These are phyloP conservation scores for Fraxinus angustifolia DNA, from an alignment of 305 asterid genomes.

Conservation along the genomic window DNA sequence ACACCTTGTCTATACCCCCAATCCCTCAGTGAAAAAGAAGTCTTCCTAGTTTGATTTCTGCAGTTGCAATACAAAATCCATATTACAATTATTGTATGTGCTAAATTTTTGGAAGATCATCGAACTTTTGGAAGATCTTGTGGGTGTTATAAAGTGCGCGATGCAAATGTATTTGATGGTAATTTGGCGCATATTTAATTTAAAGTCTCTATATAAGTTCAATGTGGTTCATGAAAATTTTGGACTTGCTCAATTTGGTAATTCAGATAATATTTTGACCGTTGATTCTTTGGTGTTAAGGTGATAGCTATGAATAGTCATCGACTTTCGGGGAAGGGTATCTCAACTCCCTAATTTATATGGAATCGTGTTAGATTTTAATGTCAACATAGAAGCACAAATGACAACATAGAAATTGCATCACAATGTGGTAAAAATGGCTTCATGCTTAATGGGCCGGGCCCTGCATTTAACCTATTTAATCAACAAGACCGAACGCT, in stretches of 20 bases:
- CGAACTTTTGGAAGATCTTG: background rate
- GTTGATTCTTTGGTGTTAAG: background rate
- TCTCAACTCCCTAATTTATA: background rate
- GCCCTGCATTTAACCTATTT: background rate
- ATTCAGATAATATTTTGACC: background rate
- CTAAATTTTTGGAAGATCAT: background rate
- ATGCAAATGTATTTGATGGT: background rate
- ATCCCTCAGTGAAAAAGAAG: background rate
- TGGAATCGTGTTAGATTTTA: background rate
- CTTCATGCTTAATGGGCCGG: background rate
- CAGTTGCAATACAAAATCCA: background rate
- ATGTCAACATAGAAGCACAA: background rate
- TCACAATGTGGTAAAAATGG: background rate
- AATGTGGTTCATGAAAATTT: background rate
- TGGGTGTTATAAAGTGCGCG: background rate
- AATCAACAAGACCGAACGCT: background rate
- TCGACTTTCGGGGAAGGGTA: no score
- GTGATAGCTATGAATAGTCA: no score
- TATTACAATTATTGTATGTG: background rate
- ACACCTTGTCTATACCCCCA: background rate
- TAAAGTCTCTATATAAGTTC: background rate
- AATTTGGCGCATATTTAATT: background rate
- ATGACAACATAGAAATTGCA: background rate
- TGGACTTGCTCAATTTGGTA: background rate
- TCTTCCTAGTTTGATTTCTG: background rate